Conservation (phyloP, 177 flowering plant genomes). For the Telopea speciosissima region DNA sequence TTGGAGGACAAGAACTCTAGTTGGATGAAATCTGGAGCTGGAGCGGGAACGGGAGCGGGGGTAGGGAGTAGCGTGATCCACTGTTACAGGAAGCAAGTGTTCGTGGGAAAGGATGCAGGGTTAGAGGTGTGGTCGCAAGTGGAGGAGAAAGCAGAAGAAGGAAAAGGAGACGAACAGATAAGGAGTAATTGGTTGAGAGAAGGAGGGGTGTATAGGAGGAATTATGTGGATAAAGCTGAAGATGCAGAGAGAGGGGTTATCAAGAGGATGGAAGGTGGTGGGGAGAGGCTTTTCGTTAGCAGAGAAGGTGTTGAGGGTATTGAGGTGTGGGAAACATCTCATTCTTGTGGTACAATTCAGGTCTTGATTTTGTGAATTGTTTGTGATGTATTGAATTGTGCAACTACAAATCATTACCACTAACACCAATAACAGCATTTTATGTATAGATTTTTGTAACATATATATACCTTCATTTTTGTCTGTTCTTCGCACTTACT, state of each 20-base stretch:
- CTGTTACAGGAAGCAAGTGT: conserved; percentile 67
- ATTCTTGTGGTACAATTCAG: conserved; percentile 25
- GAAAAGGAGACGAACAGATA: conserved; percentile 6
- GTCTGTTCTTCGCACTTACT: too few relatives aligned
- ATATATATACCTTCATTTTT: too few relatives aligned
- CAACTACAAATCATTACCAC: too few relatives aligned
- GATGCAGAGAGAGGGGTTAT: conserved; percentile 52
- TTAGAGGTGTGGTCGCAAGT: conserved; percentile 82
- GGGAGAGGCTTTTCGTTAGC: conserved; percentile 74
- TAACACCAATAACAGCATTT: too few relatives aligned
- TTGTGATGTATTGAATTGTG: too few relatives aligned
- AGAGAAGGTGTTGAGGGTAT: conserved; percentile 76
- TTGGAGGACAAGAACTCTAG: conserved; percentile 69
- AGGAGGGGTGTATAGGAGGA: conserved; percentile 49
- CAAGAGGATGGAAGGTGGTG: conserved; percentile 71
- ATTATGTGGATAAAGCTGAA: conserved; percentile 63
- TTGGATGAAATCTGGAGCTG: conserved; percentile 31
- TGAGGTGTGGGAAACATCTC: conserved; percentile 91
- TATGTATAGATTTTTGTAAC: too few relatives aligned
- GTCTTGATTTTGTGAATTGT: conserved; percentile 27
- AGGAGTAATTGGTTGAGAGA: conserved; percentile 9
- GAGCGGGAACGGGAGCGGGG: conserved; percentile 31
- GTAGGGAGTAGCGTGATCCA: conserved; percentile 29
- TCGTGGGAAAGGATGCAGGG: conserved; percentile 60
- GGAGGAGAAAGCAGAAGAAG: conserved; percentile 12